A percentile compares a stretch with the other conserved stretches of the same genome.
These are phyloP conservation scores for Exophiala phaeomuriformis DNA, from an alignment of 2,329 filamentous ascomycete species.

Conservation along the genomic window DNA sequence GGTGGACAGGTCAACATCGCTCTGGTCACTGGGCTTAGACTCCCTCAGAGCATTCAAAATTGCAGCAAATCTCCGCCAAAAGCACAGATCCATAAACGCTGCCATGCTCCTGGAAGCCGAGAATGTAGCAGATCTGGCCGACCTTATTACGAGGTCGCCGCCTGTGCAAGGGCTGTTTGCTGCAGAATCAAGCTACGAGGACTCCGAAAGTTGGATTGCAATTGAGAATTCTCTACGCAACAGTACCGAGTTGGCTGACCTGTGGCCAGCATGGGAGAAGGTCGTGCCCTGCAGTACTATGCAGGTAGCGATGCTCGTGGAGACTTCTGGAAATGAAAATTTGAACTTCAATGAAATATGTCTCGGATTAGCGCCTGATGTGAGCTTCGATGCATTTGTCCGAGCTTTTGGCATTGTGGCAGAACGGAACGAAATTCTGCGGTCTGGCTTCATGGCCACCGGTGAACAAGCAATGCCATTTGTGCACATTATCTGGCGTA, in stretches of 20 bases:
- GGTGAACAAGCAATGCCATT: constrained; percentile 43
- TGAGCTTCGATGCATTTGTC: constrained; percentile 38
- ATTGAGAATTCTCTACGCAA: constrained; percentile 2
- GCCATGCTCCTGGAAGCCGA: constrained; percentile 55
- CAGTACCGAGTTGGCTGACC: background rate
- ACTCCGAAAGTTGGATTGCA: constrained; percentile 10
- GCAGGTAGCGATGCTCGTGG: constrained; percentile 72
- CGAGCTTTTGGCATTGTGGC: constrained; percentile 47
- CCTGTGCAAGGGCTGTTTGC: background rate
- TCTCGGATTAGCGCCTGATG: constrained; percentile 46
- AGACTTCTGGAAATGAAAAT: constrained; percentile 53
- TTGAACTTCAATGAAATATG: constrained; percentile 75
- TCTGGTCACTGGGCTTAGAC: constrained; percentile 56
- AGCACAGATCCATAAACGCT: constrained; percentile 51
- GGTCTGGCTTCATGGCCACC: constrained; percentile 63
- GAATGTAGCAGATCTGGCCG: constrained; percentile 34
- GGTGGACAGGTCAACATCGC: constrained; percentile 36
- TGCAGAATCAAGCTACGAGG: background rate
- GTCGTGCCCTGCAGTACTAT: constrained; percentile 61
- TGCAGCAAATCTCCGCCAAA: constrained; percentile 55
- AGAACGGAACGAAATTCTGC: constrained; percentile 57
- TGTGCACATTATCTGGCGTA: constrained; percentile 58
- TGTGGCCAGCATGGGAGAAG: constrained; percentile 29
- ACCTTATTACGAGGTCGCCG: background rate
- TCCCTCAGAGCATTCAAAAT: constrained; percentile 58